Conservation (phyloP, 1,284 basidiomycete species). For the Papiliotrema nemorosa region DNA sequence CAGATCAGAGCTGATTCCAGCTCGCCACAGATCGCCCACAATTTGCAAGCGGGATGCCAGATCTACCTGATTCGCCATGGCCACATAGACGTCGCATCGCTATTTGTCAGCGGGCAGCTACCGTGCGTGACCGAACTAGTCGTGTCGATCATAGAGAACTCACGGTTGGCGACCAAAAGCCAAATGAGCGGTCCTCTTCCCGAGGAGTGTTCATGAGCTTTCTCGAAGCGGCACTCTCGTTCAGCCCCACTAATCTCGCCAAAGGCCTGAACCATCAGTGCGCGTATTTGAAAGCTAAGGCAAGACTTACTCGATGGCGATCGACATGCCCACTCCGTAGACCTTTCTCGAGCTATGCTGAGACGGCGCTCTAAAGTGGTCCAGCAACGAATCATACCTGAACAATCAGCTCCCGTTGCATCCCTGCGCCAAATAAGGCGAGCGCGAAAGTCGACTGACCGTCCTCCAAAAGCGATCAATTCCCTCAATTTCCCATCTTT, state of each 20-base stretch:
- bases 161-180: conserved; percentile 43
- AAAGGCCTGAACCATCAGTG: conserved; percentile 41
- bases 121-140: conserved; percentile 23
- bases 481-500: conserved; percentile 53
- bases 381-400: conserved; percentile 54
- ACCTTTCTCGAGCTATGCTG: conserved; percentile 29
- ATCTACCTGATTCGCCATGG: conserved; percentile 50
- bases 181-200: conserved; percentile 52
- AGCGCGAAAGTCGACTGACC: conserved; percentile 25
- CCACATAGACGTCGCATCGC: conserved; percentile 58
- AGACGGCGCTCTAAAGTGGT: conserved; percentile 52
- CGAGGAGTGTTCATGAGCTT: conserved; percentile 49
- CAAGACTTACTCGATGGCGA: conserved; percentile 50
- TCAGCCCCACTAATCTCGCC: conserved; percentile 49
- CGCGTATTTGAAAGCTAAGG: neutral
- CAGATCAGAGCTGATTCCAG: conserved; percentile 55
- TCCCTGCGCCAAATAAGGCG: conserved; percentile 10
- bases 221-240: conserved; percentile 47
- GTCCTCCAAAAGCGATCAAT: conserved; percentile 52
- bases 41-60: conserved; percentile 52
- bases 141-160: conserved; percentile 6
- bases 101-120: conserved; percentile 47
- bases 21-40: conserved; percentile 55
- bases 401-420: conserved; percentile 7
- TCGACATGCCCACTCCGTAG: conserved; percentile 55